These are phyloP conservation scores for Eucalyptus regnans DNA, from an alignment of 345 rosid species.

Conservation along the genomic window DNA sequence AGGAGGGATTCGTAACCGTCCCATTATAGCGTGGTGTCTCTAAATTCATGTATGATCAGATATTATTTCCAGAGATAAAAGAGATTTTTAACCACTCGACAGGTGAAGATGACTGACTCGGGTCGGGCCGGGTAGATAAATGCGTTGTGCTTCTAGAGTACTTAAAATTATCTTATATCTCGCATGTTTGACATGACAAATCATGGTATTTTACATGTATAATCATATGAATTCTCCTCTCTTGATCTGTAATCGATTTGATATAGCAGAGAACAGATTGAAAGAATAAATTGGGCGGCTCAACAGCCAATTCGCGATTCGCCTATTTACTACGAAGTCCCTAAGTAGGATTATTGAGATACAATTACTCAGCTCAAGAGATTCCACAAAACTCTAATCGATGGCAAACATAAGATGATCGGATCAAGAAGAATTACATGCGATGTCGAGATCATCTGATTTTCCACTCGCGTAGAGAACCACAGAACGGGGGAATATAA, in stretches of 20 bases:
- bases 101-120: neutral
- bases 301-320: neutral
- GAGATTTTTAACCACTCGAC: neutral
- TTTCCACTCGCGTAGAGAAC: neutral
- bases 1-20: neutral
- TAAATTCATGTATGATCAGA: neutral
- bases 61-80: neutral
- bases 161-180: neutral
- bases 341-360: neutral
- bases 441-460: neutral
- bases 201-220: neutral
- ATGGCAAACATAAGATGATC: neutral
- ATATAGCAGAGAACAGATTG: neutral
- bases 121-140: neutral
- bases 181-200: neutral
- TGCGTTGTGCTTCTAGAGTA: neutral
- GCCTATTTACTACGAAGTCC: neutral
- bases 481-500: neutral
- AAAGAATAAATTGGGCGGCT: neutral
- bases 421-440: neutral
- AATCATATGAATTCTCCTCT: neutral
- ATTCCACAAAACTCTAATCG: neutral
- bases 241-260: neutral
- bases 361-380: neutral
- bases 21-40: neutral